Evolutionary conservation across 140 eudicot species (phyloP).

Genomic region (Flaveria floridana): DNA sequence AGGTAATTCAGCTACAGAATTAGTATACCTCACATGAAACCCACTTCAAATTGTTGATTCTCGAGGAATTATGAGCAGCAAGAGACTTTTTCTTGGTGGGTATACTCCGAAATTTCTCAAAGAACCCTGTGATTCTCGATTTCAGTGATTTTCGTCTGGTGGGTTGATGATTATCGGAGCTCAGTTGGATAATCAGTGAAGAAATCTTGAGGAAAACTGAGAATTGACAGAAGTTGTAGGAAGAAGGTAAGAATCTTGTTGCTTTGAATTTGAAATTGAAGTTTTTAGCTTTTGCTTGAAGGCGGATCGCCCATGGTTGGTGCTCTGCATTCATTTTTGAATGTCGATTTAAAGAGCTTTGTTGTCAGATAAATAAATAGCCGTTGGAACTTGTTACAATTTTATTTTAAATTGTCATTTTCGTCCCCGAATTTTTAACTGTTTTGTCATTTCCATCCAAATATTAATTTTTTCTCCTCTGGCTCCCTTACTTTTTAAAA

Average conservation of each 20-base stretch:
- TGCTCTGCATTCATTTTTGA: slow-evolving; percentile 30
- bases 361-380: slow-evolving; percentile 18
- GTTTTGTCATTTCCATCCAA: too few species aligned
- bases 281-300: slow-evolving; percentile 43
- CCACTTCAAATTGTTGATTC: slow-evolving; percentile 12
- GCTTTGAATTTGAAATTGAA: slow-evolving; percentile 43
- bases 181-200: slow-evolving; percentile 25
- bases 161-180: slow-evolving; percentile 25
- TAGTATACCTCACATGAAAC: slow-evolving; percentile 29
- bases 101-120: slow-evolving; percentile 25
- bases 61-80: slow-evolving; percentile 16
- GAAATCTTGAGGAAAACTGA: slow-evolving; percentile 39
- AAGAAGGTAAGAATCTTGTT: slow-evolving; percentile 33
- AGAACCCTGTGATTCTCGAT: slow-evolving; percentile 25
- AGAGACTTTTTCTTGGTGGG: slow-evolving; percentile 25
- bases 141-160: slow-evolving; percentile 31
- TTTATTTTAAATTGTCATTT: too few species aligned
- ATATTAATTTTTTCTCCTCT: too few species aligned
- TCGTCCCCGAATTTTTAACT: too few species aligned
- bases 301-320: slow-evolving; percentile 38
- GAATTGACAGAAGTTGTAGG: slow-evolving; percentile 31
- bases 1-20: neutral
- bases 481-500: too few species aligned
- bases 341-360: slow-evolving; percentile 6
- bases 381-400: slow-evolving; percentile 35